These are phyloP conservation scores for Capronia coronata DNA, from an alignment of 2,329 filamentous ascomycete genomes.

Conservation along the genomic window DNA sequence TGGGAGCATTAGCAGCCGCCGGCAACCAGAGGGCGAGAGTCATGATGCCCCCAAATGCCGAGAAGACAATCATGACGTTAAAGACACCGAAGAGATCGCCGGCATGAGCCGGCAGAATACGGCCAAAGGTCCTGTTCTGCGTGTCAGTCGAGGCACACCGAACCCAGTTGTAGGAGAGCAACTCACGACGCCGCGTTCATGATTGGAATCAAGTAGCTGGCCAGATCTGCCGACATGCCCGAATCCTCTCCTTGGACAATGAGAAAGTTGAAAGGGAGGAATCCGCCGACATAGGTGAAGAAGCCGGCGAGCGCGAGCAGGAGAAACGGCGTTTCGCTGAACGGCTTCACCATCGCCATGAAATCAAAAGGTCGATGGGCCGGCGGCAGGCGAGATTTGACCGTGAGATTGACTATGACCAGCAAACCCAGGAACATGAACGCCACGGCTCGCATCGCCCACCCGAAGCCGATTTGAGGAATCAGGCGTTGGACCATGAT, in stretches of 20 bases:
- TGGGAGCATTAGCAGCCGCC: conserved; percentile 47
- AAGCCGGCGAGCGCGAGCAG: conserved; percentile 27
- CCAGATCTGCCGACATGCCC: conserved; percentile 45
- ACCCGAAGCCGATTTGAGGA: conserved; percentile 48
- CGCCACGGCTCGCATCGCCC: conserved; percentile 53
- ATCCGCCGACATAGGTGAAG: conserved; percentile 42
- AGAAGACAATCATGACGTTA: conserved; percentile 33
- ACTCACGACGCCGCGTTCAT: conserved; percentile 48
- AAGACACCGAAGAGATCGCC: conserved; percentile 31
- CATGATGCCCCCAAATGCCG: conserved; percentile 38
- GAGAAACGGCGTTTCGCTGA: conserved; percentile 28
- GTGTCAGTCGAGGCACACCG: too few relatives aligned
- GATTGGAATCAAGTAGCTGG: conserved; percentile 50
- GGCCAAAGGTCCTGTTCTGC: conserved; percentile 34
- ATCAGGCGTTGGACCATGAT: conserved; percentile 56
- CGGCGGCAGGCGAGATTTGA: conserved; percentile 48
- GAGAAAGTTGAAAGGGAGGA: conserved; percentile 30
- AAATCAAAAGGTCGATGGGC: conserved; percentile 32
- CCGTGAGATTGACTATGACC: conserved; percentile 47
- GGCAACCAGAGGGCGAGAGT: conserved; percentile 54
- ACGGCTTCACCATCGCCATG: conserved; percentile 22
- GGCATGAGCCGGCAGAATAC: conserved; percentile 32
- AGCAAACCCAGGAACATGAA: conserved; percentile 57
- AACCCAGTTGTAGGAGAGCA: too few relatives aligned
- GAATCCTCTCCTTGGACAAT: conserved; percentile 31